A percentile compares a stretch with the other conserved stretches of the same genome.
Conservation (phyloP, 495 filamentous ascomycete species). For the Penicillium subrubescens region DNA sequence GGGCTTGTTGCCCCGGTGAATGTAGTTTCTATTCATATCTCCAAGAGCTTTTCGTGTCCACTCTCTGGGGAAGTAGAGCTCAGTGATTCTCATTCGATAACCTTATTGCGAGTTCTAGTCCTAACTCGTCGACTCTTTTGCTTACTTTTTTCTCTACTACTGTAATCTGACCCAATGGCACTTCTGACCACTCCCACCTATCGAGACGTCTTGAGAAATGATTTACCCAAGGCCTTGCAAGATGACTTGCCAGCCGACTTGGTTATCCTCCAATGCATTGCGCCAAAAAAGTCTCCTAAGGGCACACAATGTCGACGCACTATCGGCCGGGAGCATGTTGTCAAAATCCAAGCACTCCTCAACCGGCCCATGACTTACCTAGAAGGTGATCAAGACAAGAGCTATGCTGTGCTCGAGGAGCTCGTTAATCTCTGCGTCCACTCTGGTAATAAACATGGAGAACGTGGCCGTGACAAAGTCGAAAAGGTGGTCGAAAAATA, state of each 20-base stretch:
- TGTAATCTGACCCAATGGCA: neutral
- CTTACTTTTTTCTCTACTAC: neutral
- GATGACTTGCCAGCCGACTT: neutral
- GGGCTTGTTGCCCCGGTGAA: constrained; percentile 2
- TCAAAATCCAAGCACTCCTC: neutral
- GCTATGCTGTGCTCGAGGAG: neutral
- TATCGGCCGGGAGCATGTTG: neutral
- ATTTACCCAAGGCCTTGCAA: neutral
- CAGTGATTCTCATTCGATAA: neutral
- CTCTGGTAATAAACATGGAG: neutral
- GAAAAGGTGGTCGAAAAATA: neutral
- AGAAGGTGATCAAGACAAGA: neutral
- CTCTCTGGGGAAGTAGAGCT: neutral
- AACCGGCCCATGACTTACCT: neutral
- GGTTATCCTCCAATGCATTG: neutral
- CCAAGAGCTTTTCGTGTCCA: neutral
- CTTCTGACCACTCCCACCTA: neutral
- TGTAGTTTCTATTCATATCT: neutral
- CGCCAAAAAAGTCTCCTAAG: neutral
- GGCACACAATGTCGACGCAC: neutral
- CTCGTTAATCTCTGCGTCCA: neutral
- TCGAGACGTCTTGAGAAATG: neutral
- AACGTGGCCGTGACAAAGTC: neutral
- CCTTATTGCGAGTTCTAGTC: neutral
- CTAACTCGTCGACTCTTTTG: neutral